Base-by-base conservation (phyloP, 2,329 filamentous ascomycete genomes). In the Reticulascus tulasneorum region DNA sequence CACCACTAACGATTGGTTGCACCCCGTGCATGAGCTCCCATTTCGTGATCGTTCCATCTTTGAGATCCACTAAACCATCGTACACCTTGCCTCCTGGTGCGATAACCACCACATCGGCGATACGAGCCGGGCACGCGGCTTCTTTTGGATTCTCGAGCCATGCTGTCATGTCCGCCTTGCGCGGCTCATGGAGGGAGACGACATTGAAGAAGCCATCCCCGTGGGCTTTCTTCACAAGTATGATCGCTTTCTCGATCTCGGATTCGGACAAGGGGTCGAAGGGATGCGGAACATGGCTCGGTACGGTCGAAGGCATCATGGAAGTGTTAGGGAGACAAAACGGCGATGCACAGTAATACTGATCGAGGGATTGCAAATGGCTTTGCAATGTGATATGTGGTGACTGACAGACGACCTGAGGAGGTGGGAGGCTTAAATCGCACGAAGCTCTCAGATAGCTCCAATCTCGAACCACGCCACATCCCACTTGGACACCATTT, bases 71-170 rank as follows among this genome's bases (percentile, higher is more conserved):
- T 30, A 90, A 65, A 0, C 86, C 89, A 60, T 96, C 89, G 46
- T 80, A 91, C 1, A 94, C 80, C 55, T 83, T 86, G 48, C 86
- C 86, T 6, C 81, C 84, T 3, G 79, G 76, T 2, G 79, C 84
- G 59, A 95, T 90, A 16, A 82, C 86, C 5, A 94, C 86, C 1
- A 93, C 73, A 59, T 95, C 89, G 8, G 88, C 89, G 7, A 88
- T 67, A 52, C 89, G 77, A 22, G 71, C 61, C 9, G 89, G 89
- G 28, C 78, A 71, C 1, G 79, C 71, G 0, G 69, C 64, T 9
- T 68, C 71, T 15, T 76, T 63, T 1, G 84, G 79, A 39, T 79
- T 71, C 31, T 74, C 79, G 10, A 94, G 63, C 87, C 87, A 95
- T 41, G 74, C 76, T 56, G 81, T 70, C 86, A 94, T 89, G 50